Evolutionary conservation across 306 rosid genomes (phyloP), one percentile per base, ranked within the genome.

Genomic region (Gastrolobium villosum): DNA sequence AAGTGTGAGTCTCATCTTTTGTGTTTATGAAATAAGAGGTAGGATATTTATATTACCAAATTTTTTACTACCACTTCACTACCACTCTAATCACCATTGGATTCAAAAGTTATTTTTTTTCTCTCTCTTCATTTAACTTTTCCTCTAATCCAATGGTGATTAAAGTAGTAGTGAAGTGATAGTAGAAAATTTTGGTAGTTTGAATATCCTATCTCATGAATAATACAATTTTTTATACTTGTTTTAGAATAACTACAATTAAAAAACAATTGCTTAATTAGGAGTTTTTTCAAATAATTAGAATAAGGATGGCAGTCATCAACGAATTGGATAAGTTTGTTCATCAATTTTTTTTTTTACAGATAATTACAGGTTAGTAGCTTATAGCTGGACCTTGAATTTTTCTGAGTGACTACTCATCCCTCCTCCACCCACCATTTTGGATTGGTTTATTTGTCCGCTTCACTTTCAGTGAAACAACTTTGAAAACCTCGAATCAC

Each of bases 401-500:
- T 39, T 39, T 39, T 43, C 7, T 11, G 3, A 13, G 26, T 4
- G 39, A n/a, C 8, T 15, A 49, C 45, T 44, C 30, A 7, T 57
- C 62, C 64, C 11, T 62, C 41, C 34, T 15, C 36, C 46, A 54
- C 79, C 82, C 79, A 82, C 72, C 76, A 13, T 48, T 48, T 83
- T 78, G 86, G 83, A 78, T 67, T 57, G 45, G 70, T 50, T 49
- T 68, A 34, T 65, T 83, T 83, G 86, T 78, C 77, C 55, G n/a
- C 50, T 72, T 66, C 80, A 72, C 83, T 73, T 83, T 83, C 75
- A 71, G 80, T 40, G 55, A 35, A 83, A 65, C 80, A 78, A 77
- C 65, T 36, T 81, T 69, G 72, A 78, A 77, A 53, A 69, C 35
- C 48, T 59, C 2, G 9, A 10, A 11, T 6, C 53, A 13, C 7